Conservation (phyloP, 139 green algal genomes). For the Chlamydomonas eustigma region DNA sequence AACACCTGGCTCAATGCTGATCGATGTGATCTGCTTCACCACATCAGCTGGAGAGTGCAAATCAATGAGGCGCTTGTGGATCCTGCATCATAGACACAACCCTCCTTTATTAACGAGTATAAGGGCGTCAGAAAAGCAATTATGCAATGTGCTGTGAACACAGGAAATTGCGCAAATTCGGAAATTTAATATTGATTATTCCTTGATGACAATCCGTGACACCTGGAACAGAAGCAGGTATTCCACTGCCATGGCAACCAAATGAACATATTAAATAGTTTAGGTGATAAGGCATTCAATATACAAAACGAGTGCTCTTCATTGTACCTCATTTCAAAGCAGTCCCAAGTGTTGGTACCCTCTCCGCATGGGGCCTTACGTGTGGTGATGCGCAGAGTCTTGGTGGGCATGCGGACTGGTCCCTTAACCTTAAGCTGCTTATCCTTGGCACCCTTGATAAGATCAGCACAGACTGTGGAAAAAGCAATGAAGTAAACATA, state of each 20-base stretch:
- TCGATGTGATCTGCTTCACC: constrained; percentile 99
- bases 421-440: constrained; percentile 98
- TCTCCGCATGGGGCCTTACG: constrained; percentile 98
- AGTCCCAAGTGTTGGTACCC: constrained; percentile 99
- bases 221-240: too few species aligned
- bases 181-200: too few species aligned
- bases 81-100: too few species aligned
- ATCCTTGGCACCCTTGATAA: constrained; percentile 96
- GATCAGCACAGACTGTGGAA: constrained; percentile 87
- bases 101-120: too few species aligned
- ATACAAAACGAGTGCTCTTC: too few species aligned
- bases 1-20: constrained; percentile 97
- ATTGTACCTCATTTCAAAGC: constrained; percentile 89
- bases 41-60: constrained; percentile 95
- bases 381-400: constrained; percentile 94
- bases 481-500: not conserved
- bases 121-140: too few species aligned
- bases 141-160: too few species aligned
- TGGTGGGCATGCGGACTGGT: constrained; percentile 98
- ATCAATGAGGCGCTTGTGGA: constrained; percentile 99
- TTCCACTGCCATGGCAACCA: too few species aligned
- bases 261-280: too few species aligned
- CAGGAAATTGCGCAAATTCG: too few species aligned
- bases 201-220: too few species aligned
- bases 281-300: too few species aligned